Percentiles rank a stretch among this genome's conserved stretches.
Evolutionary conservation across 2,329 filamentous ascomycete genomes (phyloP).

Genomic region (Nemania sp.): DNA sequence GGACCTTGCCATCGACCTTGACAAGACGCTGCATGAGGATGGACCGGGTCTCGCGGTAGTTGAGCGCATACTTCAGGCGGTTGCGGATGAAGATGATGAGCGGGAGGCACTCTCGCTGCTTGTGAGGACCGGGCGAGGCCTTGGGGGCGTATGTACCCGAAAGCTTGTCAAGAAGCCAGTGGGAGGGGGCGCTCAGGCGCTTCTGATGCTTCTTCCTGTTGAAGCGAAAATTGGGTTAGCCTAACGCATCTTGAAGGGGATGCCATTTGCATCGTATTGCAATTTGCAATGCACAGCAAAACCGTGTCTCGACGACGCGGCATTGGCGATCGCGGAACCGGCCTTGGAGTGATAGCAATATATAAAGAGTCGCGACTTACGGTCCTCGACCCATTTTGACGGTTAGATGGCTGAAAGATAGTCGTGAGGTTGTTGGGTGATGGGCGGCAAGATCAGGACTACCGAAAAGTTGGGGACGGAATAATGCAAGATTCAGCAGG

Average conservation of each 20-base stretch:
- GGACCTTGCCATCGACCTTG: constrained; percentile 99
- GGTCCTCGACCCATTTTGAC: constrained; percentile 55
- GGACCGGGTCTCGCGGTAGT: constrained; percentile 94
- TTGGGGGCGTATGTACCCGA: constrained; percentile 82
- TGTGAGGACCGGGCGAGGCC: constrained; percentile 88
- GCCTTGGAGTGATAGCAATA: too few species aligned
- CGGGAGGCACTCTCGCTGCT: constrained; percentile 98
- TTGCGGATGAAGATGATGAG: constrained; percentile 97
- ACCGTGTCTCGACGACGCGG: too few species aligned
- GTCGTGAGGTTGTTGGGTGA: constrained; percentile 34
- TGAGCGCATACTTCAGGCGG: constrained; percentile 99
- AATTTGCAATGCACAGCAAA: background rate
- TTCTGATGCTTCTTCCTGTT: constrained; percentile 99
- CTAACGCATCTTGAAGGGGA: background rate
- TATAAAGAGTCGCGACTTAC: constrained; percentile 50
- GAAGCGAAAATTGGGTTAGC: constrained; percentile 38
- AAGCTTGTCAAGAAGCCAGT: constrained; percentile 99
- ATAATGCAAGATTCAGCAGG: constrained; percentile 22
- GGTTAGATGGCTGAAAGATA: constrained; percentile 42
- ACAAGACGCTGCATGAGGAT: constrained; percentile 99
- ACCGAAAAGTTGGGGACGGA: constrained; percentile 29
- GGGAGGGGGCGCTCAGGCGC: constrained; percentile 97
- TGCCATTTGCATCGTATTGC: too few species aligned
- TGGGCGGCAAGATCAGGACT: constrained; percentile 23
- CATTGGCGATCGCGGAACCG: too few species aligned